Percentiles rank a stretch among this genome's conserved stretches.
phyloP scores from a whole-genome alignment of 2,329 filamentous ascomycete species.

The Tympanopsis confertula region DNA sequence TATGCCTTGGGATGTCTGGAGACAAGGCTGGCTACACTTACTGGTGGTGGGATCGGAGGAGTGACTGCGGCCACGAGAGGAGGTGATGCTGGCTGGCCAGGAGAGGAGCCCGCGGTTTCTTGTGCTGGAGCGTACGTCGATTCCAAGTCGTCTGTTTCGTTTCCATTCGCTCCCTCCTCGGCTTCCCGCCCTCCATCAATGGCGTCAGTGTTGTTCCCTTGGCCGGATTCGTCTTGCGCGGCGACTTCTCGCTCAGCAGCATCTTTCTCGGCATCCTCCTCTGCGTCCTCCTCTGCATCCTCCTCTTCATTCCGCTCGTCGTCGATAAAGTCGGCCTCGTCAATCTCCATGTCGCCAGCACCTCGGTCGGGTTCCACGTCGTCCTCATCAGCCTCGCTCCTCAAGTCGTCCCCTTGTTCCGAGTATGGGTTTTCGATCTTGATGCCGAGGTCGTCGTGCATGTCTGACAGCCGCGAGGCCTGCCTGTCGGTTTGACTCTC shows the following conservation, averaged over 20 bases:
- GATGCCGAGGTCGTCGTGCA: not conserved
- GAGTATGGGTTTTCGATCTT: not conserved
- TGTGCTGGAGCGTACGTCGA: no score
- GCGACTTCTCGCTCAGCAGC: slow-evolving; percentile 3
- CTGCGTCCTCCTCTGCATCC: slow-evolving; percentile 4
- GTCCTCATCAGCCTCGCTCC: slow-evolving; percentile 3
- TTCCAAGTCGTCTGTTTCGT: no score
- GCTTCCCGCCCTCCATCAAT: no score
- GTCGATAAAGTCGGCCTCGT: slow-evolving; percentile 1
- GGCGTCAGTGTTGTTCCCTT: no score
- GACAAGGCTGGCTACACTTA: no score
- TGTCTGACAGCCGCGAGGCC: not conserved
- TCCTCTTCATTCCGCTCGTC: slow-evolving; percentile 3
- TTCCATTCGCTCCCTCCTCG: no score
- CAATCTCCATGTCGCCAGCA: slow-evolving; percentile 2
- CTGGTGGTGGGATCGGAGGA: no score
- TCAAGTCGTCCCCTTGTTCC: slow-evolving; percentile 2
- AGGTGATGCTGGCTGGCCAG: no score
- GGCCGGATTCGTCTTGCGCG: slow-evolving; percentile 9
- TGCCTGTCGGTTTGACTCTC: not conserved
- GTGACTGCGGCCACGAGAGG: no score
- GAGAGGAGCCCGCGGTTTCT: no score
- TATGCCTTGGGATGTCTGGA: no score
- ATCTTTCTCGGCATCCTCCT: slow-evolving; percentile 4
- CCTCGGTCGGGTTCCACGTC: slow-evolving; percentile 1